Evolutionary conservation across 495 filamentous ascomycete genomes (phyloP).

Genomic region (Neurospora discreta): DNA sequence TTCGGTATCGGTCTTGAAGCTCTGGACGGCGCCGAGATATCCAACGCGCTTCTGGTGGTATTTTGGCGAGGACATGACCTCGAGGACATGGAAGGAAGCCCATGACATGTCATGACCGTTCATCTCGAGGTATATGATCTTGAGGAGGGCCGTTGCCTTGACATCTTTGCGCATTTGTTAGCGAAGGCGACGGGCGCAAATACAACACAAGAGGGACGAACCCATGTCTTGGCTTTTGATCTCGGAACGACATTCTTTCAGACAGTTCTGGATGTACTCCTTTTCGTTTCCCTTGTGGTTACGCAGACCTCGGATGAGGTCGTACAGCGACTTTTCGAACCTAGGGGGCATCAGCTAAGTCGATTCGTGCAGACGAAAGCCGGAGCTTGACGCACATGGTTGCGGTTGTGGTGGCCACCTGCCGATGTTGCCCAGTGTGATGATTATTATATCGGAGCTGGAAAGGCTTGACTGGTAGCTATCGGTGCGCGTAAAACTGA

Average conservation of each 20-base stretch:
- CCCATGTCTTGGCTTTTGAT: slow-evolving; percentile 87
- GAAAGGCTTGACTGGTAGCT: not conserved
- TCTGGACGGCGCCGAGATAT: slow-evolving; percentile 94
- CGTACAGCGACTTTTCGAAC: slow-evolving; percentile 98
- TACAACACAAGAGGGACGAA: slow-evolving; percentile 24
- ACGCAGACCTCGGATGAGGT: slow-evolving; percentile 91
- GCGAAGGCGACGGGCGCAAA: not conserved
- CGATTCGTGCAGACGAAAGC: not conserved
- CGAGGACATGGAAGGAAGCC: slow-evolving; percentile 95
- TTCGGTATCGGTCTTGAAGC: slow-evolving; percentile 89
- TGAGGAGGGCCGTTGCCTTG: slow-evolving; percentile 90
- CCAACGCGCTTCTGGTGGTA: slow-evolving; percentile 91
- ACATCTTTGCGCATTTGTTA: slow-evolving; percentile 48
- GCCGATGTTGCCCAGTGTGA: not conserved
- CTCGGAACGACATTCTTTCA: slow-evolving; percentile 90
- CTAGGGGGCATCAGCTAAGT: slow-evolving; percentile 35
- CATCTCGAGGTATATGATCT: slow-evolving; percentile 96
- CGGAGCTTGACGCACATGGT: slow-evolving; percentile 12
- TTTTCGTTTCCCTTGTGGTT: slow-evolving; percentile 89
- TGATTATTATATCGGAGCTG: not conserved
- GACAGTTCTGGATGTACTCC: slow-evolving; percentile 79
- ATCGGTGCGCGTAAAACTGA: not conserved
- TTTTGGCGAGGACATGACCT: slow-evolving; percentile 94
- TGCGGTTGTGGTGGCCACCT: not conserved
- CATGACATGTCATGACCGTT: slow-evolving; percentile 99